Conservation (phyloP, 1,284 basidiomycete species). For the Melampsora americana region DNA sequence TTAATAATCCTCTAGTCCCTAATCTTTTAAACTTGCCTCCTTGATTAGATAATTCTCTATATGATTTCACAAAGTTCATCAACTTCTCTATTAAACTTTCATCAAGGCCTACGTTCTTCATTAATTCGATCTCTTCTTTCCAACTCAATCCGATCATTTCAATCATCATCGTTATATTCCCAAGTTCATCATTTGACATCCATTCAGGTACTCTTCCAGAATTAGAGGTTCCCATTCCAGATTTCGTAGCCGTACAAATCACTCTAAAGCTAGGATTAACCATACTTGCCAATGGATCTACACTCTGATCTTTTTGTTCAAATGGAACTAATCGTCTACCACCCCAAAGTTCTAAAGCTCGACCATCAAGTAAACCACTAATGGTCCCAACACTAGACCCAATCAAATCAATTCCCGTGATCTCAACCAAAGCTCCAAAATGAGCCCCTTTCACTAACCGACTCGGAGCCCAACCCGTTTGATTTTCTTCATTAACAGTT, state of each 20-base stretch:
- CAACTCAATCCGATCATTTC: neutral
- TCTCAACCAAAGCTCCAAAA: constrained; percentile 51
- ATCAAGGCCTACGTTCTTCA: neutral
- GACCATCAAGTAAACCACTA: constrained; percentile 43
- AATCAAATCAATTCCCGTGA: constrained; percentile 55
- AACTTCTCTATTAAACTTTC: neutral
- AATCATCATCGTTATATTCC: neutral
- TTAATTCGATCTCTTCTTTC: neutral
- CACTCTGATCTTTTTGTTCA: no score
- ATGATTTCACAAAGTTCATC: neutral
- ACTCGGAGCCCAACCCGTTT: neutral
- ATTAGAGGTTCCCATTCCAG: neutral
- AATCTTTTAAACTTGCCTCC: neutral
- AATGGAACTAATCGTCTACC: neutral
- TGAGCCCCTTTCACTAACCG: constrained; percentile 35
- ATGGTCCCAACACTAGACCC: constrained; percentile 53
- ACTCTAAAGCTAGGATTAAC: constrained; percentile 26
- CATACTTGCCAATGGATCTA: no score
- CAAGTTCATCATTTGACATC: neutral
- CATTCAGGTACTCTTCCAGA: neutral
- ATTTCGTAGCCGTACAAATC: neutral
- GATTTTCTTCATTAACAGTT: constrained; percentile 29
- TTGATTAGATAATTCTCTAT: neutral
- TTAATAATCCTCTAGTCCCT: neutral
- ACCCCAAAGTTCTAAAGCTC: neutral